Base-by-base conservation (phyloP, 2,329 filamentous ascomycete genomes). In the Alternaria burnsii region DNA sequence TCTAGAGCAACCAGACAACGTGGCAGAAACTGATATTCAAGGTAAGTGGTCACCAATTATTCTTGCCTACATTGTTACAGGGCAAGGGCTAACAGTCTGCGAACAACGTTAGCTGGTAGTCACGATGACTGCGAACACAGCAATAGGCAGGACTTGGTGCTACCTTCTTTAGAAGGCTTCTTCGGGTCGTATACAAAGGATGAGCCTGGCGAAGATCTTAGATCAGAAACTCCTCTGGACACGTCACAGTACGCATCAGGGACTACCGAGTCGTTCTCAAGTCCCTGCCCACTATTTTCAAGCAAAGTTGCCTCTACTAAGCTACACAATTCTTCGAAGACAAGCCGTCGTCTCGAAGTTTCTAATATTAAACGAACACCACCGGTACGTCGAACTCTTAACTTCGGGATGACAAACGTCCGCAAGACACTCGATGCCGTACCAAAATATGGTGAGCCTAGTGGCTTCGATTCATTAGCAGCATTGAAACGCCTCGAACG, bases 161-260 rank as follows among this genome's bases (percentile, higher is more conserved):
- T 59, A 46, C 52, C 58, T 28, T 51, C 46, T 0, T 18, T 46
- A 9, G 52, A 59, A 1, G 46, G 26, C n/a, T 4, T 34, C 2
- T 46, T 52, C 6, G 32, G 11, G 11, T 5, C 24, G 20, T 18
- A 10, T 51, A 28, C 22, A 9, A 51, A 26, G 8, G 8, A 9
- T 11, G 24, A 44, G 12, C 20, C 16, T 30, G 20, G 8, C 1
- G 22, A 50, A n/a, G 16, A 22, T 4, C n/a, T 2, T 11, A 3
- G n/a, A n/a, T n/a, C n/a, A 1, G 5, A 8, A 12, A 42, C 6
- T 16, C 40, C 12, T 9, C 6, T 5, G 2, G 20, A 2, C 11
- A 16, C 40, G 2, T 24, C 40, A 42, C 18, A 3, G 0, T 42
- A 42, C 20, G 12, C 20, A 2, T 24, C 40, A 3, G 40, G 6